Evolutionary conservation across 306 rosid species (phyloP), one percentile per base, ranked within the genome.

Genomic region (Inga oerstediana): DNA sequence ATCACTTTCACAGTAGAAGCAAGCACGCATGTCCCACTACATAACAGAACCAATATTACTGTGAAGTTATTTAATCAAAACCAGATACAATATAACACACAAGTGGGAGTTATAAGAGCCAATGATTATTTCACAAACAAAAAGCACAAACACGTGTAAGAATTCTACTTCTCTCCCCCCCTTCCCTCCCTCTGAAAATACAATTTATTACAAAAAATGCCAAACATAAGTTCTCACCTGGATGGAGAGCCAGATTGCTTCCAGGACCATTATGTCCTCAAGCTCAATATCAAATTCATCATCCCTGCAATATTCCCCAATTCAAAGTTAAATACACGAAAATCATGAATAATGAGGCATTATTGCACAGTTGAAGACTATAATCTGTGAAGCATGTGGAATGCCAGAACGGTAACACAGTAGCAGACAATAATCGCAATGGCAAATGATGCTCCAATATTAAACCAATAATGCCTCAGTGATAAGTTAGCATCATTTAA

Each of bases 241-340:
- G 85, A 97, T 92, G 24, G 99, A 97, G 80, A 91, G 98, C 99
- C 99, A 97, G 73, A 94, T 92, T 87, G 99, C 99, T 91, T 97
- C 99, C 91, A 94, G 94, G 89, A 97, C 92, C 99, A 97, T 97
- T 85, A 97, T 89, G 87, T 94, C 99, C 88, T 97, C 99, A 54
- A 97, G 97, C 88, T 97, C 99, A 30, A 91, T 82, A 58, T 96
- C 99, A 84, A 97, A 91, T 76, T 92, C 98, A 77, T 92, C 97
- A 72, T 94, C 98, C 90, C 99, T 97, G 88, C 82, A 79, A 85
- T 61, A 81, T 88, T 81, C 48, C 62, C 54, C 35, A 68, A 68
- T 86, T 20, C 37, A 69, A 62, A 65, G 13, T 22, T 0, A 49
- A 44, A 72, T 24, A 14, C 34, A 44, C 22, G 10, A 45, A 45